Percentiles rank a stretch among this genome's conserved stretches.
Evolutionary conservation across 306 rosid species (phyloP).

Genomic region (Leucaena leucocephala): DNA sequence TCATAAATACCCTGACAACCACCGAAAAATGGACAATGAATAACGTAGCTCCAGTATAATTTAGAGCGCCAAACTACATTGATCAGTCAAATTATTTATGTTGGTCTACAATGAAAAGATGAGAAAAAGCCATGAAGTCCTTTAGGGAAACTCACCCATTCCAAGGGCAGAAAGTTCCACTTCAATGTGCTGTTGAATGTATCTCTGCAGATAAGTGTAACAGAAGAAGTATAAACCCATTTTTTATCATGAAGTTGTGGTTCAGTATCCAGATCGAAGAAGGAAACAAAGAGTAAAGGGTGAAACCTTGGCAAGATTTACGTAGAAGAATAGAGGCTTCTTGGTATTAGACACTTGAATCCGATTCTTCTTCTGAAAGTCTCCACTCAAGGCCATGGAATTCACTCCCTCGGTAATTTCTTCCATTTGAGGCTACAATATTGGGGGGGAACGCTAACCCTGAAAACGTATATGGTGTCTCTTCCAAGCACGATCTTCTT

Average conservation of each 20-base stretch:
- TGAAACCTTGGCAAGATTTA: constrained; percentile 63
- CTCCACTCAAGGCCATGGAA: constrained; percentile 44
- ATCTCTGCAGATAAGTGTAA: constrained; percentile 45
- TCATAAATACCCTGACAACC: no score
- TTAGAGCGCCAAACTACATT: no score
- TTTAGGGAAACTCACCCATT: constrained; percentile 46
- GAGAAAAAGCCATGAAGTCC: background rate
- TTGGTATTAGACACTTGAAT: constrained; percentile 64
- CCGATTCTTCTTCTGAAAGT: constrained; percentile 60
- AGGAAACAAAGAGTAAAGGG: background rate
- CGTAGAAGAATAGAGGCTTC: constrained; percentile 49
- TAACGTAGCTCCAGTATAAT: background rate
- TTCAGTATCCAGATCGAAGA: constrained; percentile 9
- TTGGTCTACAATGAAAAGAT: background rate
- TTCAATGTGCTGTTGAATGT: constrained; percentile 65
- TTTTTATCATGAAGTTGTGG: background rate
- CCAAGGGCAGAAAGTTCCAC: constrained; percentile 77
- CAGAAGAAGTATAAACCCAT: background rate
- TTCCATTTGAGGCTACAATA: constrained; percentile 42
- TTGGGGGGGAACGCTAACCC: constrained; percentile 24
- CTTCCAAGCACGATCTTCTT: background rate
- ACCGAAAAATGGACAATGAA: background rate
- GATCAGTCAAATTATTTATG: no score
- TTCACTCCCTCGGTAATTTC: constrained; percentile 63
- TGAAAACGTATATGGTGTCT: background rate